Evolutionary conservation across 148 eudicot genomes (phyloP).

Genomic region (Hydrangea macrophylla): DNA sequence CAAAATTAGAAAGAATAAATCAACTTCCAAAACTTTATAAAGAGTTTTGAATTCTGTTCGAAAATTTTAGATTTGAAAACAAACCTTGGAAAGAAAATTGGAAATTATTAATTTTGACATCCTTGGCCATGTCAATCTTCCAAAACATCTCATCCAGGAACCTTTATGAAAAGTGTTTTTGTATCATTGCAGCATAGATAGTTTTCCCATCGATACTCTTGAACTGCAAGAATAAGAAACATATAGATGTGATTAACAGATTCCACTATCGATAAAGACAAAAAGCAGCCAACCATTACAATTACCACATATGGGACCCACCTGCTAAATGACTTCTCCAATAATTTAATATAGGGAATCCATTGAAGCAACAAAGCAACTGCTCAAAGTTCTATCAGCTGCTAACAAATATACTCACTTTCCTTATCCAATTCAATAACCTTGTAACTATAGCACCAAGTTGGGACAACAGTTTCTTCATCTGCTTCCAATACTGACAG

Average conservation of each 20-base stretch:
- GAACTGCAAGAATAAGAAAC: conserved; percentile 34
- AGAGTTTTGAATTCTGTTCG: too few relatives aligned
- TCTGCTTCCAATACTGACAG: too few relatives aligned
- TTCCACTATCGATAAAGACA: neutral
- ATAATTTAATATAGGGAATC: too few relatives aligned
- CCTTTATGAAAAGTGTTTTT: conserved; percentile 47
- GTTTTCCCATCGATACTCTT: conserved; percentile 47
- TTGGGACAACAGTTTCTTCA: too few relatives aligned
- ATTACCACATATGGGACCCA: too few relatives aligned
- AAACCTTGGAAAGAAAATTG: conserved; percentile 81
- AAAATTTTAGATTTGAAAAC: conserved; percentile 9
- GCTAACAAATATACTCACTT: too few relatives aligned
- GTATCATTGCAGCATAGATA: conserved; percentile 55
- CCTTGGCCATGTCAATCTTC: conserved; percentile 96
- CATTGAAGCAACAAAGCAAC: too few relatives aligned
- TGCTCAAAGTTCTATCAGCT: too few relatives aligned
- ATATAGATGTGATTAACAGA: conserved; percentile 6
- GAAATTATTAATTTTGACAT: conserved; percentile 87
- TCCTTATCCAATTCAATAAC: too few relatives aligned
- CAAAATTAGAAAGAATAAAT: conserved; percentile 6
- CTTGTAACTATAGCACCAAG: too few relatives aligned
- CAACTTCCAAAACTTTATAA: neutral
- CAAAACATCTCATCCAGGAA: conserved; percentile 80
- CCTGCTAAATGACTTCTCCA: too few relatives aligned
- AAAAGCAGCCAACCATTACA: too few relatives aligned